Percentiles rank a stretch among this genome's conserved stretches.
Conservation (phyloP, 225 moss, liverwort and hornwort species). For the Pseudoscleropodium purum region DNA sequence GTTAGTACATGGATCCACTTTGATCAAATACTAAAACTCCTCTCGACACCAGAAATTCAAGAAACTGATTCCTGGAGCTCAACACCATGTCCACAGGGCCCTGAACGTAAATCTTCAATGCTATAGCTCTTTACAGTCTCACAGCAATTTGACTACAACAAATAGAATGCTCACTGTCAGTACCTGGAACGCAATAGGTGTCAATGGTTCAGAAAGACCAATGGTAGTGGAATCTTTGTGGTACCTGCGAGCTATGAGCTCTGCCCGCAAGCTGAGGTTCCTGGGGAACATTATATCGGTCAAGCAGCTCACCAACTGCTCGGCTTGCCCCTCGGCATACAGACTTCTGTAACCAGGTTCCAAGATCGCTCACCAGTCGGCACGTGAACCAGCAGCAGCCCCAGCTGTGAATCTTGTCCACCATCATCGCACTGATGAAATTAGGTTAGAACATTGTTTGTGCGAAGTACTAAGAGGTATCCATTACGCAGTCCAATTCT, state of each 20-base stretch:
- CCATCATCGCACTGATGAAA: neutral
- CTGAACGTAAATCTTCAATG: neutral
- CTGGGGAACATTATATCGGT: neutral
- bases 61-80: neutral
- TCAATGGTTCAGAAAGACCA: neutral
- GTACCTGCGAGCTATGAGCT: neutral
- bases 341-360: neutral
- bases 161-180: neutral
- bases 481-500: neutral
- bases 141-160: neutral
- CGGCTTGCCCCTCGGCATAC: neutral
- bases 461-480: neutral
- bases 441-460: neutral
- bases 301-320: neutral
- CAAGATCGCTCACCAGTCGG: neutral
- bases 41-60: neutral
- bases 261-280: neutral
- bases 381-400: neutral
- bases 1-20: neutral
- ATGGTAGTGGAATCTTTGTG: neutral
- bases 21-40: neutral
- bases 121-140: neutral
- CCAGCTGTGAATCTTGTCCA: neutral
- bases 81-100: neutral
- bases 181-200: neutral